Base-by-base conservation (phyloP, 345 rosid genomes). In the Arabis alpina region DNA sequence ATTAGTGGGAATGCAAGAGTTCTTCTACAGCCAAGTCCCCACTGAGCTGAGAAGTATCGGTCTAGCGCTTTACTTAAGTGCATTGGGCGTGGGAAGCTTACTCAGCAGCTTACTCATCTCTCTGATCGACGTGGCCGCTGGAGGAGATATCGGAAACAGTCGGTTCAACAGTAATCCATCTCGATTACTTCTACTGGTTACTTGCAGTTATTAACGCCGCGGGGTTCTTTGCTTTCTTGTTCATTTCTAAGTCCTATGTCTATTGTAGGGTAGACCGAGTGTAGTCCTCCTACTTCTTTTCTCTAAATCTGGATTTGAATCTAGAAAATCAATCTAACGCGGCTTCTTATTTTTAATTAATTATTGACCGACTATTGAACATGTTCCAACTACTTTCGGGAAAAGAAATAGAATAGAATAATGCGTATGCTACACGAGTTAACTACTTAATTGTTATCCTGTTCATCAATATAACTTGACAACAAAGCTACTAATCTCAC, bases 131-230 rank as follows among this genome's bases (percentile, higher is more conserved):
- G 52, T 44, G 42, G 11, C 81, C 39, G 76, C 87, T 0, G 65
- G 65, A 16, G 66, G 62, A 19, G 72, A 64, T 2, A 64, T 4
- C 0, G 52, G 68, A 4, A 57, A 66, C 45, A 73, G 82, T 10
- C 85, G 89, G 95, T 73, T 90, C 2, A 83, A 86, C 0, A 82
- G 76, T 80, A 88, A 88, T 57, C 58, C 84, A 80, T 6, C 69
- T 88, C 1, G 88, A 88, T 43, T 70, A 79, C 11, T 86, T 84
- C 53, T 87, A 80, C 37, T 82, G 86, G 88, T 57, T 88, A 27
- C 50, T 86, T 30, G 85, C 90, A 10, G 82, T 51, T 5, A 52
- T 87, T 49, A 79, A 51, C 16, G 76, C 45, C 32, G n/a, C 45
- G 1, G 76, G 76, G 14, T 55, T 72, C 42, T 10, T 2, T n/a